These are phyloP conservation scores for Secale cereale DNA, from an alignment of 176 grass and related monocot genomes.

Conservation along the genomic window DNA sequence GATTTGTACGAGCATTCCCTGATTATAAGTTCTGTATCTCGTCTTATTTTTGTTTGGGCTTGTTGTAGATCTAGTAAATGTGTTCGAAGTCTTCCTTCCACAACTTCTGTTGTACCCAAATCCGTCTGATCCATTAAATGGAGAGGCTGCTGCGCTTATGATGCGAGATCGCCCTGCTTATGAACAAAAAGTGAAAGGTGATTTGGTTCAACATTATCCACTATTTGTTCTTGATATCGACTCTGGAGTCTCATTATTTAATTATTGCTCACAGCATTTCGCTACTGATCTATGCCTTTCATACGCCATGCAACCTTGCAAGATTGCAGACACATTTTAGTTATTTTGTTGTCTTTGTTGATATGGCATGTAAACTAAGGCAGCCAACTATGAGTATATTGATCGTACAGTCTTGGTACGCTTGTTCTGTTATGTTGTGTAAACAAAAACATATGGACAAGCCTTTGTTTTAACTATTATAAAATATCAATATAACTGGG, in stretches of 20 bases:
- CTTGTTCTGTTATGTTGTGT: background rate
- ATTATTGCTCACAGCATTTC: background rate
- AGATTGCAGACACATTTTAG: background rate
- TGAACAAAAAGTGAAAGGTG: constrained; percentile 99
- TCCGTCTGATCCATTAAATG: constrained; percentile 95
- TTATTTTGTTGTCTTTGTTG: background rate
- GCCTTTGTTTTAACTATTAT: background rate
- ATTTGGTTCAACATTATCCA: constrained; percentile 1
- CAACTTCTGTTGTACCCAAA: constrained; percentile 94
- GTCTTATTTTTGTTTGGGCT: background rate
- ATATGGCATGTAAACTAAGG: background rate
- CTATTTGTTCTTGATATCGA: background rate
- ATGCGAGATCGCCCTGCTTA: constrained; percentile 91
- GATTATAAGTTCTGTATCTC: background rate
- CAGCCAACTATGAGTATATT: background rate
- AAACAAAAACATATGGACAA: background rate
- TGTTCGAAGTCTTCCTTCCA: constrained; percentile 94
- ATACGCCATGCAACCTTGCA: constrained; percentile 5
- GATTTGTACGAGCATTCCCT: background rate
- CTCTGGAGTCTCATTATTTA: background rate
- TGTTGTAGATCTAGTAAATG: constrained; percentile 87
- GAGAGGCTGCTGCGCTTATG: constrained; percentile 94
- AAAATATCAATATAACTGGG: background rate
- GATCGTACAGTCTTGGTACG: background rate
- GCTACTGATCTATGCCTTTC: background rate